Percentiles rank a stretch among this genome's conserved stretches.
These are phyloP conservation scores for Clathrospora elynae DNA, from an alignment of 2,329 filamentous ascomycete genomes.

Conservation along the genomic window DNA sequence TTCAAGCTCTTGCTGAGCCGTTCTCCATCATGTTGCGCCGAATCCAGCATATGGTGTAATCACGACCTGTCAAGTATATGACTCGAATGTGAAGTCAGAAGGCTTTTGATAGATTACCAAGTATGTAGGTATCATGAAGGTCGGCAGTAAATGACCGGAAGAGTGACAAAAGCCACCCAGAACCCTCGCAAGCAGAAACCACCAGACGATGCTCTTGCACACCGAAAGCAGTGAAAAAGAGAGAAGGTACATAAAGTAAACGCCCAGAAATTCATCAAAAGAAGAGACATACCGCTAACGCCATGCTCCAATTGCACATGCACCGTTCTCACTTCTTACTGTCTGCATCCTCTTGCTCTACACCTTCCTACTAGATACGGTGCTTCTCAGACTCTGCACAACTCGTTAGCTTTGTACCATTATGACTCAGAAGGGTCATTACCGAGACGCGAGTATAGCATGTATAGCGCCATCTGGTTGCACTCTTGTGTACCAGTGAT, in stretches of 20 bases:
- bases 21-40: not conserved
- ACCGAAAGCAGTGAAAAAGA: constrained; percentile 2
- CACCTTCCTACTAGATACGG: constrained; percentile 59
- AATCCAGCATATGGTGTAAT: not conserved
- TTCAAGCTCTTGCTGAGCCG: no score
- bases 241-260: constrained; percentile 6
- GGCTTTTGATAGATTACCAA: constrained; percentile 17
- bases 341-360: no score
- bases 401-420: constrained; percentile 8
- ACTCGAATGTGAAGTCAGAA: not conserved
- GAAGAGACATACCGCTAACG: constrained; percentile 12
- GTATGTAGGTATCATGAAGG: constrained; percentile 12
- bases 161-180: constrained; percentile 1
- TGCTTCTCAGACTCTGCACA: constrained; percentile 75
- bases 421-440: constrained; percentile 32
- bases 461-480: constrained; percentile 99
- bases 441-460: constrained; percentile 98
- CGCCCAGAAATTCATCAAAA: constrained; percentile 3
- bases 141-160: constrained; percentile 1
- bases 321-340: constrained; percentile 6
- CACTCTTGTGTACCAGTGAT: constrained; percentile 98
- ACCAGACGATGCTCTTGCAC: constrained; percentile 1
- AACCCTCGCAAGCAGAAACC: not conserved
- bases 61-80: not conserved
- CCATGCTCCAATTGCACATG: constrained; percentile 11